phyloP scores from a whole-genome alignment of 169 alveolate species.

The Plasmodium fragile region DNA sequence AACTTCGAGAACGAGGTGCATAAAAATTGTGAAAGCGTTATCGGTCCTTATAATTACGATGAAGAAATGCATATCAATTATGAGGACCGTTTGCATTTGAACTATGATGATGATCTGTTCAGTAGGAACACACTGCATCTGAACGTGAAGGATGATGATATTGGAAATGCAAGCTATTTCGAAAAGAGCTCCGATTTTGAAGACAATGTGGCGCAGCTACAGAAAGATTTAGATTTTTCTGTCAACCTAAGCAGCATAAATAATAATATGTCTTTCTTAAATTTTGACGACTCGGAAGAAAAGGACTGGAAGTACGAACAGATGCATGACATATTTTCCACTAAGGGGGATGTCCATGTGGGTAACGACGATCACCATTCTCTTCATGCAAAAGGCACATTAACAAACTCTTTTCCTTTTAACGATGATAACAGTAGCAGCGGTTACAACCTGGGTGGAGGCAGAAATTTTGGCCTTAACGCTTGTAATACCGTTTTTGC shows the following conservation, averaged over 20 bases:
- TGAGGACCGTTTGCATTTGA: background rate
- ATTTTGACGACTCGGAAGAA: background rate
- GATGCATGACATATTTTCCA: background rate
- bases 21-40: background rate
- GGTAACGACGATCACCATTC: background rate
- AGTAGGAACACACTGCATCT: background rate
- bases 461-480: background rate
- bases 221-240: conserved; percentile 10
- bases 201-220: background rate
- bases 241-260: conserved; percentile 8
- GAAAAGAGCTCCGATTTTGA: conserved; percentile 2
- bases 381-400: background rate
- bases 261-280: background rate
- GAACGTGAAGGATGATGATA: background rate
- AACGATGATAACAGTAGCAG: background rate
- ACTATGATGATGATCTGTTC: background rate
- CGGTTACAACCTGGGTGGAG: background rate
- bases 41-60: background rate
- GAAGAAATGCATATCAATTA: background rate
- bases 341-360: background rate
- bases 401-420: background rate
- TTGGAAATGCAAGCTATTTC: background rate
- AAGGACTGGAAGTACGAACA: conserved; percentile 1
- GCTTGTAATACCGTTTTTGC: background rate
- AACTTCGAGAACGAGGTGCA: background rate